Base-by-base conservation (phyloP, 768 basidiomycete species). In the Paxillus involutus region DNA sequence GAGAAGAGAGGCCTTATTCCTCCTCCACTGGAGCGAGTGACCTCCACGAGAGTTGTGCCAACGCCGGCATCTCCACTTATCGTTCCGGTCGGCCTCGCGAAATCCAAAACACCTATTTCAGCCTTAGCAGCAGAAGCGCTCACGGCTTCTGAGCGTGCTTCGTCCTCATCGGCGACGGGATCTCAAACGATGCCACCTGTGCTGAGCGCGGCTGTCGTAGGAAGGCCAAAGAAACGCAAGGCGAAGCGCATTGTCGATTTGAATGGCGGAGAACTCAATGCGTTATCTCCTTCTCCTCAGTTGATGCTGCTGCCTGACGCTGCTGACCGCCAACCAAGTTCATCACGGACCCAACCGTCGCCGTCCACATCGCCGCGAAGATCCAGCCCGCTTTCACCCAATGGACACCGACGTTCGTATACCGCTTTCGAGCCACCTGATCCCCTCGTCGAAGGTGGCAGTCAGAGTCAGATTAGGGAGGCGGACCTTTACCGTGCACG, bases 161-260 rank as follows among this genome's bases (percentile, higher is more conserved):
- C 63, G n/a, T 59, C 72, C 0, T 59, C 66, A 1, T 72, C 78
- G 14, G 66, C 73, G 21, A 69, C 75, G 0, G 67, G 74, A 0
- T 77, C 76, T 2, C 75, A 73, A 37, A 65, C 74, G 37, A 63
- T 74, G 6, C 81, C 83, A 1, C 80, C 85, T 7, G 71, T 73
- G 51, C 65, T 80, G 14, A 70, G 74, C 9, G 68, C 70, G 4
- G 70, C 72, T 12, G 71, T 72, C 19, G 51, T 64, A 11, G 72
- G 72, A 3, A 80, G 79, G 53, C 70, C 76, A 36, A 79, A 80
- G 55, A 78, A 78, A 53, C 86, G 84, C 71, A 88, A 81, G 69
- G 71, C 74, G 47, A 89, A 85, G 63, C 85, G 92, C 14, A 87
- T 94, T 50, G 92, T 94, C 19, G 84, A 91, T 59, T 73, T 94